Conservation (phyloP, 2,329 filamentous ascomycete genomes). For the Calonectria pseudoreteaudii region DNA sequence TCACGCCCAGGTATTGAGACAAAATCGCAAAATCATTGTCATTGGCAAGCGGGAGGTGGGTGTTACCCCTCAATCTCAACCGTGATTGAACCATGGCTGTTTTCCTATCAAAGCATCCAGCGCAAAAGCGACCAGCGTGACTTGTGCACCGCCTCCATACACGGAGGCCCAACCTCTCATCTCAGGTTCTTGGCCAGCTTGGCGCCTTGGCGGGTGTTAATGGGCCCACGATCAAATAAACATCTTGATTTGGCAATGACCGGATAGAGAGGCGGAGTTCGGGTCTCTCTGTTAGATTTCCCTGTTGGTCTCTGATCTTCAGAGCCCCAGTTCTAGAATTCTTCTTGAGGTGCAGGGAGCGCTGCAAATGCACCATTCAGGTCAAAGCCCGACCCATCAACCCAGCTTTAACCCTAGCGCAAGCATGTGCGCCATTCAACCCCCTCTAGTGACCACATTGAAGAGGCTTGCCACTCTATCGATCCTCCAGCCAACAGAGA, state of each 20-base stretch:
- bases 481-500: background rate
- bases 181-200: background rate
- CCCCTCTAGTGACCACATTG: background rate
- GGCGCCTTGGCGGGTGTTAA: background rate
- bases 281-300: background rate
- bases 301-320: background rate
- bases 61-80: background rate
- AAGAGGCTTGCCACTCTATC: background rate
- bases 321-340: slow-evolving; percentile 11
- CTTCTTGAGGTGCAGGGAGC: slow-evolving; percentile 6
- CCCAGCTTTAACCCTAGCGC: background rate
- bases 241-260: slow-evolving; percentile 4
- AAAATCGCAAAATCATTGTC: background rate
- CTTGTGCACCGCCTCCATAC: slow-evolving; percentile 22
- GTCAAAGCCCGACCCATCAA: slow-evolving; percentile 2
- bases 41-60: slow-evolving; percentile 3
- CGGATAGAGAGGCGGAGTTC: background rate
- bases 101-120: background rate
- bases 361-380: slow-evolving; percentile 5
- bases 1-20: slow-evolving; percentile 10
- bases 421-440: background rate
- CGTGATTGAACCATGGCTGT: background rate
- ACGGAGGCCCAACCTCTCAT: slow-evolving; percentile 8
- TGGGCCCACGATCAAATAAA: background rate
- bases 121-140: slow-evolving; percentile 18